These are phyloP conservation scores for Xylaria sp. DNA, from an alignment of 2,329 filamentous ascomycete species.

Conservation along the genomic window DNA sequence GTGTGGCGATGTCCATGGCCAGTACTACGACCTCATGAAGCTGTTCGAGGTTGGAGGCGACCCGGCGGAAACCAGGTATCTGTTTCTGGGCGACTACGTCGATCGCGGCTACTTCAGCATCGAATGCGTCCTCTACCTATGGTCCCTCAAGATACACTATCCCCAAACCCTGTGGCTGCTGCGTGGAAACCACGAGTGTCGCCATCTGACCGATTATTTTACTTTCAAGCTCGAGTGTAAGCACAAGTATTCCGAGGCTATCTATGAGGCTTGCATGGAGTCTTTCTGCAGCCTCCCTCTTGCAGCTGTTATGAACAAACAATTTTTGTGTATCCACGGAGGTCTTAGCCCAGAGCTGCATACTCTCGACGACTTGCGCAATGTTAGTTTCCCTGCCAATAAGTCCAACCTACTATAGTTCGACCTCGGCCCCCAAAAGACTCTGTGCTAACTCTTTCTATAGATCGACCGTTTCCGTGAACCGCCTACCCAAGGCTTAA, in stretches of 20 bases:
- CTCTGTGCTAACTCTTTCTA: conserved; percentile 18
- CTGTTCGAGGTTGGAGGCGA: conserved; percentile 98
- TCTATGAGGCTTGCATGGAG: conserved; percentile 98
- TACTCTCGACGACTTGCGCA: conserved; percentile 93
- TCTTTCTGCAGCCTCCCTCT: conserved; percentile 95
- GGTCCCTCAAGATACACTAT: conserved; percentile 99
- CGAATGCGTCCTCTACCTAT: conserved; percentile 97
- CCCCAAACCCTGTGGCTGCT: conserved; percentile 97
- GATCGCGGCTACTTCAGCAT: conserved; percentile 99
- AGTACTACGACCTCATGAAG: conserved; percentile 99
- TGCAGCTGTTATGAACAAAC: conserved; percentile 99
- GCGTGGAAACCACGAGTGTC: conserved; percentile 97
- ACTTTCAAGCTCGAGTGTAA: conserved; percentile 99
- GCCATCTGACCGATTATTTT: conserved; percentile 99
- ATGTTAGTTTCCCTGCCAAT: conserved; percentile 64
- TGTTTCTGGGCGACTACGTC: conserved; percentile 98
- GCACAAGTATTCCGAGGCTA: conserved; percentile 96
- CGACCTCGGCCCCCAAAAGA: not conserved
- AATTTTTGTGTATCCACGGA: conserved; percentile 98
- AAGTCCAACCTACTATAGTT: not conserved
- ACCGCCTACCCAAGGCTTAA: conserved; percentile 94
- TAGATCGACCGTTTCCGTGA: conserved; percentile 98
- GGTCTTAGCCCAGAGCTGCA: conserved; percentile 95
- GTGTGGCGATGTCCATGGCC: conserved; percentile 97
- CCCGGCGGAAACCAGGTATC: conserved; percentile 93